Base-by-base conservation (phyloP, 495 filamentous ascomycete species). In the Penicillium cinerascens region DNA sequence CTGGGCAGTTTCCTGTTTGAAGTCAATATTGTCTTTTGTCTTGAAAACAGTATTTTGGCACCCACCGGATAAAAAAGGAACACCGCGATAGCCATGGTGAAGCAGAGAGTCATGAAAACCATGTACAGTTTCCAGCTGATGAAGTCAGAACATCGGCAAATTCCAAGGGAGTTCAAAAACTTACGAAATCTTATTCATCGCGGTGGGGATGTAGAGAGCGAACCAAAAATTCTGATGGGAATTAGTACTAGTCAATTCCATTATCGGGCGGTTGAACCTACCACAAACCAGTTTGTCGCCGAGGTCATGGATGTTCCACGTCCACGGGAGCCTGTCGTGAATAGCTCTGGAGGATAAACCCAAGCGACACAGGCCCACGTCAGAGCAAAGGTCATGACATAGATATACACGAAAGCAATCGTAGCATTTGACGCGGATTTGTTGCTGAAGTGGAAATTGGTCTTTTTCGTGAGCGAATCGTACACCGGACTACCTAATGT, bases 191-290 rank as follows among this genome's bases (percentile, higher is more conserved):
- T 60, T 53, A 6, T 54, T 41, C 61, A 64, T 58, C 3, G 55
- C 58, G 4, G 55, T 63, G 2, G 61, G 64, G 25, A 65, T 65
- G 33, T 67, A 67, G 21, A 67, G 37, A 0, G 58, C 61, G 11
- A 67, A 65, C 56, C 60, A 63, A 29, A 63, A 66, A 33, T 66
- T 66, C 61, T 61, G n/a, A 16, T 9, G 36, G 9, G 29, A 16
- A 23, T 44, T 11, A 50, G 42, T 16, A 11, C 17, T 5, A 16
- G 10, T 29, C 13, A 4, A 16, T 16, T 15, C 25, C 15, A 39
- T 11, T 2, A 21, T 10, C 1, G 4, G n/a, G 11, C 7, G 10
- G 8, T 1, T 18, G 17, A 36, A 49, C 59, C 10, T 56, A 62
- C 59, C 51, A 59, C 56, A 59, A 63, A 63, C 56, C 56, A 63